phyloP scores from a whole-genome alignment of 75 land plant species.

The Larix kaempferi region DNA sequence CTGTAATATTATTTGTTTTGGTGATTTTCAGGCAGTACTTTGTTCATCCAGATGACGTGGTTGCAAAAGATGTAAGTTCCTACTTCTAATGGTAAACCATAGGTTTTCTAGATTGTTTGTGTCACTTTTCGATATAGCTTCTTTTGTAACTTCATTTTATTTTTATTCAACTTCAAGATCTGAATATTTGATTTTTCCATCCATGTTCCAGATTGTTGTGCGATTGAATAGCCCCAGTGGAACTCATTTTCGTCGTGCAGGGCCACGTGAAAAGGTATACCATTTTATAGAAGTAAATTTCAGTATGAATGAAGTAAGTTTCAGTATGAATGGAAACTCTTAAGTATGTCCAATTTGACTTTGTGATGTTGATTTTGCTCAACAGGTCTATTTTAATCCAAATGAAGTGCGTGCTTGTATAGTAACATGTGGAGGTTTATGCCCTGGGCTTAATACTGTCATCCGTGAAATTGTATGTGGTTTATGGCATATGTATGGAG shows the following conservation, averaged over 20 bases:
- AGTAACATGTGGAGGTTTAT: conserved; percentile 55
- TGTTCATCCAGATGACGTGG: conserved; percentile 62
- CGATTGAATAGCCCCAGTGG: conserved; percentile 45
- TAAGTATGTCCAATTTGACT: not conserved
- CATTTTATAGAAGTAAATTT: not conserved
- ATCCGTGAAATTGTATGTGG: conserved; percentile 59
- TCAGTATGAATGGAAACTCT: conserved; percentile 1
- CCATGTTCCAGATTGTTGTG: conserved; percentile 54
- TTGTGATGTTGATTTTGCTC: conserved; percentile 3
- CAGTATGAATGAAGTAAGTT: not conserved
- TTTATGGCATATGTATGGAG: conserved; percentile 54
- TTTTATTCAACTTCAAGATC: not conserved
- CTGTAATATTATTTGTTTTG: not conserved
- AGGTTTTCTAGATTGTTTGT: not conserved
- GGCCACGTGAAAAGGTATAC: conserved; percentile 63
- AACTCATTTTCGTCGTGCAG: conserved; percentile 75
- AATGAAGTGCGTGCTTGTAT: conserved; percentile 56
- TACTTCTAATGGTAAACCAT: not conserved
- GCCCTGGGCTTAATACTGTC: conserved; percentile 56
- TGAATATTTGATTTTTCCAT: not conserved
- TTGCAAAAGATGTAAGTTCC: conserved; percentile 52
- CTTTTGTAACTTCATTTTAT: not conserved
- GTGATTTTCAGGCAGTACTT: conserved; percentile 61
- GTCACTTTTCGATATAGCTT: not conserved
- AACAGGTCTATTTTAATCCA: conserved; percentile 49